Conservation (phyloP, 805 yeast genomes). For the Candida michaelii region DNA sequence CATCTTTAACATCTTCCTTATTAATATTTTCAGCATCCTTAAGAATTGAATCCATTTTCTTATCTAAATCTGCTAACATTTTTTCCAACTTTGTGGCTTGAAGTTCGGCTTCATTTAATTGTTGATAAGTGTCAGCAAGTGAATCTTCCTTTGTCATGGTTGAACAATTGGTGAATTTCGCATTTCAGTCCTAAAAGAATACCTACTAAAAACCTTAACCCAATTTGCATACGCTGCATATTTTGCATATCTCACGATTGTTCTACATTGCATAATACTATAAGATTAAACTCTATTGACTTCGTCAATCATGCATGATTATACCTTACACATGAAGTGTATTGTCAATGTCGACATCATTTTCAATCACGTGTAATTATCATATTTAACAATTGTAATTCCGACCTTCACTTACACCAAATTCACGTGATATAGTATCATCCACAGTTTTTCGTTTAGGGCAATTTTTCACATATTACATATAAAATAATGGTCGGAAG, state of each 20-base stretch:
- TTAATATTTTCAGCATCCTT: slow-evolving; percentile 45
- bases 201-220: no score
- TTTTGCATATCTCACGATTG: neutral
- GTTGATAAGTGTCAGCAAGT: slow-evolving; percentile 56
- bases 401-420: neutral
- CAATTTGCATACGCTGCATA: no score
- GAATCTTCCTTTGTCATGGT: slow-evolving; percentile 13
- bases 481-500: neutral
- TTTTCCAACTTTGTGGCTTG: slow-evolving; percentile 62
- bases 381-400: neutral
- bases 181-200: neutral
- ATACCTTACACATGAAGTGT: no score
- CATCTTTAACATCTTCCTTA: neutral
- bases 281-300: no score
- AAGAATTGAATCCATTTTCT: slow-evolving; percentile 58
- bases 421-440: slow-evolving; percentile 1
- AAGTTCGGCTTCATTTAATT: slow-evolving; percentile 65
- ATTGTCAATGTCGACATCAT: no score
- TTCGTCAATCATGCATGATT: no score
- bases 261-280: neutral
- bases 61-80: slow-evolving; percentile 64
- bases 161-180: neutral
- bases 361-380: neutral
- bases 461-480: neutral
- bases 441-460: slow-evolving; percentile 1